These are phyloP conservation scores for Ramaria rubella DNA, from an alignment of 768 basidiomycete species.

Conservation along the genomic window DNA sequence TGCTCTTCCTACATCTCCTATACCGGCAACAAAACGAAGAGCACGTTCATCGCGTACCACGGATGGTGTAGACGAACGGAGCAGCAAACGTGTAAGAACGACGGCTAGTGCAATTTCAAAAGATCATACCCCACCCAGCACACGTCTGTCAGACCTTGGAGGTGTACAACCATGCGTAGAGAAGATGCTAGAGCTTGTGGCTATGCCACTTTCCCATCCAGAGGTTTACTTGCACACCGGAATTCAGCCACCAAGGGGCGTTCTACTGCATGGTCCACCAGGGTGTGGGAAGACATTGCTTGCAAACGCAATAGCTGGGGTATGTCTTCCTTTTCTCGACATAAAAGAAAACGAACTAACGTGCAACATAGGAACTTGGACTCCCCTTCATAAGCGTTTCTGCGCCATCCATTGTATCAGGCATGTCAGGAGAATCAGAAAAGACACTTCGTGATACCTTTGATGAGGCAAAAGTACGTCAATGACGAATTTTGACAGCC, in stretches of 20 bases:
- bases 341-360: conserved; percentile 3
- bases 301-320: conserved; percentile 93
- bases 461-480: conserved; percentile 85
- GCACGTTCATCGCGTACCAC: conserved; percentile 41
- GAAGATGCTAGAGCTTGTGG: conserved; percentile 93
- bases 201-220: conserved; percentile 90
- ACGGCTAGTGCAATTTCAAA: conserved; percentile 39
- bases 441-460: conserved; percentile 95
- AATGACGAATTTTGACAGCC: neutral
- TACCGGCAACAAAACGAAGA: conserved; percentile 52
- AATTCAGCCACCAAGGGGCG: conserved; percentile 86
- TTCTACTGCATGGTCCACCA: conserved; percentile 90
- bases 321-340: conserved; percentile 31
- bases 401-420: conserved; percentile 92
- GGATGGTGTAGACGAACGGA: conserved; percentile 33
- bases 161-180: conserved; percentile 83
- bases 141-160: conserved; percentile 78
- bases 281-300: conserved; percentile 96
- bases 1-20: conserved; percentile 13
- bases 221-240: conserved; percentile 94
- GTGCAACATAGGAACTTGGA: conserved; percentile 63
- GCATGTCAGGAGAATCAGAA: conserved; percentile 98
- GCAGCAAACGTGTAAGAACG: conserved; percentile 52
- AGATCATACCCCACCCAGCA: conserved; percentile 65
- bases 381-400: conserved; percentile 93